A percentile compares a stretch with the other conserved stretches of the same genome.
Evolutionary conservation across 1,284 basidiomycete genomes (phyloP).

Genomic region (Wolfiporia cocos): DNA sequence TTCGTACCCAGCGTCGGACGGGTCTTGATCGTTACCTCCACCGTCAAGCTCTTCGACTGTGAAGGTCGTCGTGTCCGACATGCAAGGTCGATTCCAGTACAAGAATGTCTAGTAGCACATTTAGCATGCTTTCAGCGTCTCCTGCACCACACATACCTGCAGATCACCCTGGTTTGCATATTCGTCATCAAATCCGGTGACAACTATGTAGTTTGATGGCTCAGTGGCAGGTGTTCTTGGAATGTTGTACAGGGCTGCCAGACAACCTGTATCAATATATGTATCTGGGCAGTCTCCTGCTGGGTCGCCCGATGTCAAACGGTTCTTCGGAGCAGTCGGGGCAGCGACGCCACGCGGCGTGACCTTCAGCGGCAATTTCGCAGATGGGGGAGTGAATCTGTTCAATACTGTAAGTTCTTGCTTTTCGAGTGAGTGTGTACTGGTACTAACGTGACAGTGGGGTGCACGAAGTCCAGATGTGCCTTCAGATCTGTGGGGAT

Average conservation of each 20-base stretch:
- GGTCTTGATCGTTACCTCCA: constrained; percentile 36
- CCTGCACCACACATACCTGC: constrained; percentile 22
- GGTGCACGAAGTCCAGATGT: constrained; percentile 35
- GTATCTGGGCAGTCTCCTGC: background rate
- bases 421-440: background rate
- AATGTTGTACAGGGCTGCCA: constrained; percentile 47
- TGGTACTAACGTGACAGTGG: constrained; percentile 30
- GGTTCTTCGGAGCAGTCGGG: constrained; percentile 45
- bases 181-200: constrained; percentile 52
- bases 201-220: constrained; percentile 41
- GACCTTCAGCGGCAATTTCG: constrained; percentile 4
- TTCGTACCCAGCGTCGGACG: constrained; percentile 18
- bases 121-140: constrained; percentile 15
- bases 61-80: constrained; percentile 40
- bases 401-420: background rate
- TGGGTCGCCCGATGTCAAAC: constrained; percentile 26
- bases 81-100: constrained; percentile 39
- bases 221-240: constrained; percentile 38
- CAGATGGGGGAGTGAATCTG: constrained; percentile 16
- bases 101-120: constrained; percentile 40
- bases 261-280: constrained; percentile 48
- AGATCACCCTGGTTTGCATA: constrained; percentile 48
- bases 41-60: constrained; percentile 52
- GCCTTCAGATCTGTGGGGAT: constrained; percentile 31
- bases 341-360: constrained; percentile 11